These are phyloP conservation scores for Lasiosphaeria ovina DNA, from an alignment of 495 filamentous ascomycete genomes.

Conservation along the genomic window DNA sequence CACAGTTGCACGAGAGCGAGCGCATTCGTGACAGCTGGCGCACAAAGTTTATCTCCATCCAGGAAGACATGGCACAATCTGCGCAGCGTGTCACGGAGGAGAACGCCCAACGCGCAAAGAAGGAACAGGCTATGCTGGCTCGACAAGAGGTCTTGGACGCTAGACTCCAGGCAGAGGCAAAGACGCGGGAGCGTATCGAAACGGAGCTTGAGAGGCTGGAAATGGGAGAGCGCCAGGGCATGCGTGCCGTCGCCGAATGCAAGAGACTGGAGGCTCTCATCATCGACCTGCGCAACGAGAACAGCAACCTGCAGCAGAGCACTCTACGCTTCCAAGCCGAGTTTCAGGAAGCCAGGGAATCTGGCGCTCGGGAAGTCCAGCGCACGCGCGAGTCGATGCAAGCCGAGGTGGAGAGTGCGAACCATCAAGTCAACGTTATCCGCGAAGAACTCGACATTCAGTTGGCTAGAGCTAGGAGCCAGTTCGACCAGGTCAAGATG, in stretches of 20 bases:
- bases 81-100: constrained; percentile 74
- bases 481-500: constrained; percentile 68
- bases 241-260: constrained; percentile 53
- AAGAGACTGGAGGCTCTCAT: constrained; percentile 65
- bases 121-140: constrained; percentile 69
- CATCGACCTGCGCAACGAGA: constrained; percentile 64
- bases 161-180: constrained; percentile 70
- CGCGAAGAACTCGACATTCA: constrained; percentile 75
- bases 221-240: constrained; percentile 68
- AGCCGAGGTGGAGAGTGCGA: constrained; percentile 74
- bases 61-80: constrained; percentile 79
- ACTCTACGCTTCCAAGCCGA: constrained; percentile 76
- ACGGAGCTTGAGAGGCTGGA: constrained; percentile 74
- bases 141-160: constrained; percentile 78
- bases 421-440: constrained; percentile 76
- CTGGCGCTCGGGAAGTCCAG: constrained; percentile 71
- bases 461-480: constrained; percentile 60
- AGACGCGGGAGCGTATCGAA: constrained; percentile 75
- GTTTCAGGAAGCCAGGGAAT: constrained; percentile 75
- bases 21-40: constrained; percentile 74
- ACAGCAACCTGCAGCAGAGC: constrained; percentile 60
- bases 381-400: constrained; percentile 75
- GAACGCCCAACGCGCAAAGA: constrained; percentile 69
- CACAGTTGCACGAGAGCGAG: constrained; percentile 82
- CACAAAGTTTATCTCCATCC: constrained; percentile 74